These are phyloP conservation scores for Periconia sp. DNA, from an alignment of 2,329 filamentous ascomycete genomes.

Conservation along the genomic window DNA sequence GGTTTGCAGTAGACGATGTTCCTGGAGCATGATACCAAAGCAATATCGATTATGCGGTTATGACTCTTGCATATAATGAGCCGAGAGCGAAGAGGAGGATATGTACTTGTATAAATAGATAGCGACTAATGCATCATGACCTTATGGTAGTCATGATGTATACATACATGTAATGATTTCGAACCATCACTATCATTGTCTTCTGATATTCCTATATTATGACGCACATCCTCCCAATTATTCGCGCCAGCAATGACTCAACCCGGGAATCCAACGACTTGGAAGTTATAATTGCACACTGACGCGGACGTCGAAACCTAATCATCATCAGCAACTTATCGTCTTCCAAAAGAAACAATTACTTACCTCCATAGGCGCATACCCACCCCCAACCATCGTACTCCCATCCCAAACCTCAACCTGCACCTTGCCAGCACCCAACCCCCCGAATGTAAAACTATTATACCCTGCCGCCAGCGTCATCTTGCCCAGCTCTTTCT, in stretches of 20 bases:
- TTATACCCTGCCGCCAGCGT: slow-evolving; percentile 24
- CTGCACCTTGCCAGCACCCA: slow-evolving; percentile 28
- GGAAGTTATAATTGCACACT: slow-evolving; percentile 26
- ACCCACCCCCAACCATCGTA: slow-evolving; percentile 26
- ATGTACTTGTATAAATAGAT: background rate
- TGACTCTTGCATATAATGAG: background rate
- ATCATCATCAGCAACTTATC: no score
- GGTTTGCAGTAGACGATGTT: background rate
- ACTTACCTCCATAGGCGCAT: slow-evolving; percentile 15
- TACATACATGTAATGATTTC: background rate
- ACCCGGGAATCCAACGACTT: slow-evolving; percentile 17
- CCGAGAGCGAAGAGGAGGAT: no score
- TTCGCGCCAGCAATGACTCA: no score
- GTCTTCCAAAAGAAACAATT: no score
- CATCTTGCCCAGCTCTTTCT: slow-evolving; percentile 18
- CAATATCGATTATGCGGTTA: background rate
- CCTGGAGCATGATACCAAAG: background rate
- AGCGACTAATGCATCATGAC: background rate
- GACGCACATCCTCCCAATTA: no score
- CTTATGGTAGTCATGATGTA: background rate
- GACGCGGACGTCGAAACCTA: slow-evolving; percentile 6
- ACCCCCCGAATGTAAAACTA: slow-evolving; percentile 25
- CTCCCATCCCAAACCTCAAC: slow-evolving; percentile 32
- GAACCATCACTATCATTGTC: no score
- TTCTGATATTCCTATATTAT: no score